A percentile compares a stretch with the other conserved stretches of the same genome.
Conservation (phyloP, 306 rosid species). For the Astragalus glycyphyllos region DNA sequence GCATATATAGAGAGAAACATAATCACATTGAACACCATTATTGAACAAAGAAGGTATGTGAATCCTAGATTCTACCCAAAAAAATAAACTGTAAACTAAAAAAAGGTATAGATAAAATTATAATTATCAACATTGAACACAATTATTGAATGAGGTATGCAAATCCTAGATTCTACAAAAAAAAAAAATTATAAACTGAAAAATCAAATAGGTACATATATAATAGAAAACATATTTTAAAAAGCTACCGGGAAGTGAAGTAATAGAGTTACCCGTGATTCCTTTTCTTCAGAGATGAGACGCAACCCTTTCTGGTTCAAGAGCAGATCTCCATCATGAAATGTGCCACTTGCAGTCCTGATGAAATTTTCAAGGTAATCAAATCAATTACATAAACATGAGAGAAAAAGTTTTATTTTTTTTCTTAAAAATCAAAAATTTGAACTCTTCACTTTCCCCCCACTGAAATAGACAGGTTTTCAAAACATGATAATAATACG, state of each 20-base stretch:
- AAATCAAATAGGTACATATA: background rate
- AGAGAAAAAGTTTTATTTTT: background rate
- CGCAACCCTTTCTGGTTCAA: constrained; percentile 88
- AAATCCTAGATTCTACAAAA: constrained; percentile 7
- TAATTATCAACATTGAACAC: constrained; percentile 11
- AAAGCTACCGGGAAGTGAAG: constrained; percentile 7
- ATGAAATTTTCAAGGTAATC: constrained; percentile 22
- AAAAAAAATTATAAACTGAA: background rate
- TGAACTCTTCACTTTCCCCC: background rate
- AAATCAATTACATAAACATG: constrained; percentile 31
- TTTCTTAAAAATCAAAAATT: background rate
- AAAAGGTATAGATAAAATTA: background rate
- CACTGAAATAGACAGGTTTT: background rate
- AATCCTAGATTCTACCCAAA: constrained; percentile 14
- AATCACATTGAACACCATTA: constrained; percentile 32
- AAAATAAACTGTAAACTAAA: constrained; percentile 12
- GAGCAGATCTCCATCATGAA: constrained; percentile 90
- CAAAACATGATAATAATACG: background rate
- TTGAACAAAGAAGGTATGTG: background rate
- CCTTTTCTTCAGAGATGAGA: constrained; percentile 81
- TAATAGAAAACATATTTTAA: background rate
- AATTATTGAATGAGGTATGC: background rate
- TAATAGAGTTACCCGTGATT: constrained; percentile 54
- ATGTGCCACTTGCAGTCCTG: constrained; percentile 81
- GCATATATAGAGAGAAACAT: constrained; percentile 28